Evolutionary conservation across 1,139 yeast genomes (phyloP), one percentile per base, ranked within the genome.

Genomic region (Saccharomyces hybrid): DNA sequence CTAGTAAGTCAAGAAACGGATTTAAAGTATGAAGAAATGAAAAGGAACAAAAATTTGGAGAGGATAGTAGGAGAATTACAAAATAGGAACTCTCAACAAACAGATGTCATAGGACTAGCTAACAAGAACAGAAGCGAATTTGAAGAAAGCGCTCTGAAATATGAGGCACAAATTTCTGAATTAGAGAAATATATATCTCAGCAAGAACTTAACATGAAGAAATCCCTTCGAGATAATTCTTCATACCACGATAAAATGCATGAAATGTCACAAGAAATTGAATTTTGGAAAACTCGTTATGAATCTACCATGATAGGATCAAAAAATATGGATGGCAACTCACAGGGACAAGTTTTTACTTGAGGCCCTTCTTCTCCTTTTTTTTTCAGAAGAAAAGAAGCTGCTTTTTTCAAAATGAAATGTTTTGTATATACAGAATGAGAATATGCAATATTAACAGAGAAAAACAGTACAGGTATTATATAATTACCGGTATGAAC

Each of bases 191-290:
- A 70, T 52, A 61, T 64, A 5, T 56, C 75, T n/a, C 64, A 67
- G 49, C 72, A 69, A 50, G 76, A 72, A 53, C 60, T 69, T 32
- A 66, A 64, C 38, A 52, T 66, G 51, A 63, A 66, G 55, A 59
- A 65, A 60, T 56, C 65, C 63, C 59, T 73, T 57, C 55, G 78
- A 61, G 68, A 68, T 63, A 60, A 66, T 67, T 55, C 68, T 51
- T 61, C 62, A 60, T 54, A 67, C 68, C 61, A 65, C 50, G 66
- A 64, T 44, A 65, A 59, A 69, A 67, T 65, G 52, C 69, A 82
- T 56, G 71, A 78, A 55, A 68, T 85, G 59, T 90, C 87, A 68
- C 80, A 76, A 63, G 95, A 88, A 65, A 70, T 86, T 16, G 75
- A 80, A 51, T 83, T 81, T 56, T 82, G 90, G 81, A 80, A 80